Base-by-base conservation (phyloP, 2,329 filamentous ascomycete species). In the Monosporascus sp. region DNA sequence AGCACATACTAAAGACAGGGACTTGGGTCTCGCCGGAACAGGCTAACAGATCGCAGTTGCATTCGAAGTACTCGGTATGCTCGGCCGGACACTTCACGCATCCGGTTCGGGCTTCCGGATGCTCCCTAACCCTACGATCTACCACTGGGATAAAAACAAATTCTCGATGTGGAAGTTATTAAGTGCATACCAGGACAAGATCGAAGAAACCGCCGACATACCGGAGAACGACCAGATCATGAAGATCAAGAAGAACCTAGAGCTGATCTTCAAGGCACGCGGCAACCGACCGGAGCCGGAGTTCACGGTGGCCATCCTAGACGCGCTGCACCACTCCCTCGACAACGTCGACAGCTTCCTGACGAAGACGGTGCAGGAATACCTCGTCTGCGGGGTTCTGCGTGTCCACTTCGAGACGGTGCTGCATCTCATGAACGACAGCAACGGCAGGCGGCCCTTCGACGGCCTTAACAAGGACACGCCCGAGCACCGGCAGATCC, bases 61-160 rank as follows among this genome's bases (percentile, higher is more conserved):
- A 0, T 83, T 83, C 49, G 81, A 84, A 60, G 72, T 84, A 0
- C 63, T 82, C 2, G 81, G 79, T n/a, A 83, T 84, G 80, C 65
- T 83, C 1, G 73, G 74, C 45, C 72, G 73, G 25, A 74, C 73
- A 0, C 69, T 82, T 22, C 77, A 81, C 50, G 75, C 81, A 22
- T 68, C 70, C 6, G 66, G 76, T 46, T 80, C 71, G 48, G 72
- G 70, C 53, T 83, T 78, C 56, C 78, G 78, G 2, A 75, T 77
- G 63, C 70, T 84, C 1, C 81, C 81, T 0, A 84, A 84, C 55
- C 81, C 81, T 0, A 83, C 80, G 0, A 69, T 73, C 1, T 77
- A 78, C 50, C 67, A 65, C n/a, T 83, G 79, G 80, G 74, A 81
- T 53, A 78, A 72, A 54, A 71, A 73, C 45, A 74, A 74, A 2